A percentile compares a stretch with the other conserved stretches of the same genome.
Conservation (phyloP, 257 asterid genomes). For the Petunia secreta region DNA sequence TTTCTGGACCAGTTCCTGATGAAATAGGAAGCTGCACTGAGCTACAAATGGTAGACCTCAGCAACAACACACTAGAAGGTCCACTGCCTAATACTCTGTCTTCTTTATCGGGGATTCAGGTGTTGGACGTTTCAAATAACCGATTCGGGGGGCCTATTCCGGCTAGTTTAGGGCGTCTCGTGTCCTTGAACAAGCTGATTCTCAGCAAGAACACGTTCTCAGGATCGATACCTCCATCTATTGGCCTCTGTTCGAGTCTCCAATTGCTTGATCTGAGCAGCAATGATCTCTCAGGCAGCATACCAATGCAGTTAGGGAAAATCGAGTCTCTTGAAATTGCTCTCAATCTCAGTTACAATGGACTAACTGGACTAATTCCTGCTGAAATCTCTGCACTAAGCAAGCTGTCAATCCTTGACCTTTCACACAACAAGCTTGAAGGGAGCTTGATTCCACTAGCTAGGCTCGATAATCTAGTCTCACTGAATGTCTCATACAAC, state of each 20-base stretch:
- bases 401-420: constrained; percentile 48
- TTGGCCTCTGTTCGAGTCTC: constrained; percentile 49
- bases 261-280: constrained; percentile 52
- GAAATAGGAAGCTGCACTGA: constrained; percentile 46
- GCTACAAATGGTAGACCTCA: constrained; percentile 47
- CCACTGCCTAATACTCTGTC: constrained; percentile 42
- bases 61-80: constrained; percentile 46
- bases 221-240: constrained; percentile 47
- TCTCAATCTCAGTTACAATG: constrained; percentile 49
- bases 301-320: constrained; percentile 46
- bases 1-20: constrained; percentile 46
- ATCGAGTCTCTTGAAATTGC: constrained; percentile 52
- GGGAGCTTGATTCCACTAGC: constrained; percentile 45
- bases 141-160: constrained; percentile 44
- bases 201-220: constrained; percentile 43
- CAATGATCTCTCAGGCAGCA: constrained; percentile 42
- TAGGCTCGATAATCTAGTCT: constrained; percentile 41
- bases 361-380: constrained; percentile 45
- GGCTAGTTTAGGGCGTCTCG: constrained; percentile 44
- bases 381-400: constrained; percentile 42
- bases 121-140: constrained; percentile 47
- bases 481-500: constrained; percentile 45
- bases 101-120: constrained; percentile 47
- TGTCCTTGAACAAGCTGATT: constrained; percentile 47
- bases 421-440: constrained; percentile 44